Base-by-base conservation (phyloP, 2,329 filamentous ascomycete species). In the Pseudopithomyces maydicus region DNA sequence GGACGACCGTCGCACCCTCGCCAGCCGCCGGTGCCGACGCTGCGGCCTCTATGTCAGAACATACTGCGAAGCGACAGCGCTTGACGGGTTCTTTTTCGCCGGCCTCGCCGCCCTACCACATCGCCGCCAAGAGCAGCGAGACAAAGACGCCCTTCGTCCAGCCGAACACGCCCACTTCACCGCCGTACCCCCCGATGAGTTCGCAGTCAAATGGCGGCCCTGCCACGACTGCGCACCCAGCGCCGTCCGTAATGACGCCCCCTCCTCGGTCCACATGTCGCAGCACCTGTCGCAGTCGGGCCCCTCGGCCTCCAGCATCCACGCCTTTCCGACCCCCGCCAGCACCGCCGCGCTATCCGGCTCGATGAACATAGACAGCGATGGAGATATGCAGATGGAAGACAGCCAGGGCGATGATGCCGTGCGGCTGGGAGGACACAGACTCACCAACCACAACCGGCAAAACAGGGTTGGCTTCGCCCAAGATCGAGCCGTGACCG, bases 131-230 rank as follows among this genome's bases (percentile, higher is more conserved):
- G 71, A 60, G 70, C 54, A 69, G 61, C 70, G 69, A 77, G 62
- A 76, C 75, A 73, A 79, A 79, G 71, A 61, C 67, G 62, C 67
- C 71, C 68, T 73, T 76, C 59, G 63, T 71, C 50, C 74, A 77
- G 50, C 79, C 79, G 46, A 78, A 80, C 64, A 82, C 80, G 10
- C 80, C 80, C 52, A 80, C 79, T 36, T 80, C 79, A 22, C 79
- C 78, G 53, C 78, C 79, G 52, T 77, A 77, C 56, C 77, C 77
- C 75, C 79, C 78, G 71, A 78, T 79, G 65, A 76, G 71, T 77
- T 75, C 78, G 70, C 75, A 76, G 55, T 62, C 73, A 62, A 70
- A 75, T 74, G 73, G 73, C 68, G 63, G 66, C 52, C 59, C 65
- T 66, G 63, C 70, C 63, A 61, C 62, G 59, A 67, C 62, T 58